Evolutionary conservation across 345 rosid genomes (phyloP).

Genomic region (Pistacia integerrima): DNA sequence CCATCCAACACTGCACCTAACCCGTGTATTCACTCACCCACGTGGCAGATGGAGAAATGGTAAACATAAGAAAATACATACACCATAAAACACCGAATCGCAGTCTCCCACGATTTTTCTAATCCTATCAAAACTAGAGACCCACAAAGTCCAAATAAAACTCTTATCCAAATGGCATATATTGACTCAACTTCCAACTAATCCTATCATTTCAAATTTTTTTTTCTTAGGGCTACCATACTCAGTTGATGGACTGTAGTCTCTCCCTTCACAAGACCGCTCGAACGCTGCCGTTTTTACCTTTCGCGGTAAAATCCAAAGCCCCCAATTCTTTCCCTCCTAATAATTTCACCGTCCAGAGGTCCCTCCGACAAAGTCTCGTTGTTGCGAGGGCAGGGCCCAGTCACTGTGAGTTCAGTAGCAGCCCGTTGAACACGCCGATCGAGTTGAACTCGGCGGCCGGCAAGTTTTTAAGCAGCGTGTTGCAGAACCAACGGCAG

Average conservation of each 20-base stretch:
- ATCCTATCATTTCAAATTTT: slow-evolving; percentile 1
- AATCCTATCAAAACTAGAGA: background rate
- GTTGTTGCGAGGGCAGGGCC: slow-evolving; percentile 57
- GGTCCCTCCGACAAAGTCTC: background rate
- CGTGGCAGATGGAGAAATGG: background rate
- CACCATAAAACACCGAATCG: background rate
- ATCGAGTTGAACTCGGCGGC: slow-evolving; percentile 66
- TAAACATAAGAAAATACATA: background rate
- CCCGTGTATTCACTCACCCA: too few species aligned
- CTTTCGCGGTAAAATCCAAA: slow-evolving; percentile 27
- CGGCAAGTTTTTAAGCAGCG: slow-evolving; percentile 74
- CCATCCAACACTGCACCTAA: background rate
- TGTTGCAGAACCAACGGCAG: slow-evolving; percentile 73
- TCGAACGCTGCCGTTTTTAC: slow-evolving; percentile 30
- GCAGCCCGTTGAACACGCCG: slow-evolving; percentile 76
- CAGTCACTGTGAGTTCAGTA: slow-evolving; percentile 79
- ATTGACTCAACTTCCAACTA: background rate
- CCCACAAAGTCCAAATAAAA: background rate
- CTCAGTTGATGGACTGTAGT: slow-evolving; percentile 54
- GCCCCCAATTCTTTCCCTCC: background rate
- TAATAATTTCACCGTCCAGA: slow-evolving; percentile 4
- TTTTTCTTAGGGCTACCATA: background rate
- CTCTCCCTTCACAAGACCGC: slow-evolving; percentile 37
- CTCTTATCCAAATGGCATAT: slow-evolving; percentile 8
- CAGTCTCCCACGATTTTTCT: background rate